These are phyloP conservation scores for Dactylellina haptotyla DNA, from an alignment of 2,329 filamentous ascomycete species.

Conservation along the genomic window DNA sequence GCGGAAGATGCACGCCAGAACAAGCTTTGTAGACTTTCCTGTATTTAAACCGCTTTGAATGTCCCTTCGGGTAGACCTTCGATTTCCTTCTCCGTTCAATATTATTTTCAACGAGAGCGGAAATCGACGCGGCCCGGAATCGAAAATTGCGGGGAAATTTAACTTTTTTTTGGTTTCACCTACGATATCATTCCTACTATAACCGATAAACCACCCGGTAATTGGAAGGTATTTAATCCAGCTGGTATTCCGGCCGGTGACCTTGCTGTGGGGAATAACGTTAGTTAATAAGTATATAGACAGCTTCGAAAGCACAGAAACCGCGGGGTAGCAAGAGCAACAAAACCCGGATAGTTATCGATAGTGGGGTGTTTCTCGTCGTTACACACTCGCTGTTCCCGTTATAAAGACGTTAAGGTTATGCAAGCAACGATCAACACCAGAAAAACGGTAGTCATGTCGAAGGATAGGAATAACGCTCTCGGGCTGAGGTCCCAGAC, in stretches of 20 bases:
- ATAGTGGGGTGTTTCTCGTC: conserved; percentile 11
- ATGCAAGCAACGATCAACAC: neutral
- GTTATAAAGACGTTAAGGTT: neutral
- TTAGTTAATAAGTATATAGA: too few relatives aligned
- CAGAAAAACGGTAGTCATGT: conserved; percentile 8
- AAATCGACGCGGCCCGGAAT: neutral
- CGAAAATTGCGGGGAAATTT: neutral
- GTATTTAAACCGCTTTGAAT: conserved; percentile 24
- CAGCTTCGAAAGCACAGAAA: too few relatives aligned
- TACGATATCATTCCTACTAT: too few relatives aligned
- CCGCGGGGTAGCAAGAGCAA: conserved; percentile 23
- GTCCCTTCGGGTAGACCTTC: conserved; percentile 12
- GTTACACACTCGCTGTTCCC: neutral
- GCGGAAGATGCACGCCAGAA: neutral
- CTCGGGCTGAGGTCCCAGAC: conserved; percentile 47
- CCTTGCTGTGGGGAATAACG: too few relatives aligned
- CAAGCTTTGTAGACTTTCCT: neutral
- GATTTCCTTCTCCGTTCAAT: neutral
- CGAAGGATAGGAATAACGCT: conserved; percentile 43
- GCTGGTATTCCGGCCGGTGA: too few relatives aligned
- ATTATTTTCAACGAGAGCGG: neutral
- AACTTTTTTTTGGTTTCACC: too few relatives aligned
- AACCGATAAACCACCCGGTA: too few relatives aligned
- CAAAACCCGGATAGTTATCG: neutral
- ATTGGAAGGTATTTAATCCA: too few relatives aligned